Conservation (phyloP, 139 green algal species). For the Medakamo hakoo region DNA sequence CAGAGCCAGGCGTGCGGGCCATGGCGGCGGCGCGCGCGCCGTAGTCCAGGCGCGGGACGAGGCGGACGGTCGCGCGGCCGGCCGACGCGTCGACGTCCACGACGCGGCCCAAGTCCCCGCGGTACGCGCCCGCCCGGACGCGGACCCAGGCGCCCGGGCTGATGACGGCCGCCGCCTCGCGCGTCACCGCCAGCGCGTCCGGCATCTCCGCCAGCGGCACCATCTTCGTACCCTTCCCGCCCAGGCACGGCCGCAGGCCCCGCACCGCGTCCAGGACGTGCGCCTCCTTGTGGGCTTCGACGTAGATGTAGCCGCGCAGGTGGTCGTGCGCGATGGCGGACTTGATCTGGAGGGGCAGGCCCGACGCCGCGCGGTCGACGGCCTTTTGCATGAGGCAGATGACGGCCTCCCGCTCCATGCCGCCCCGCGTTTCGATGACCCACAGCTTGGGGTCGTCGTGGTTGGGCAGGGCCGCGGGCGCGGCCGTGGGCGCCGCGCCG, state of each 20-base stretch:
- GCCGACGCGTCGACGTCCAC: slow-evolving; percentile 57
- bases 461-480: slow-evolving; percentile 83
- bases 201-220: slow-evolving; percentile 88
- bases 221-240: slow-evolving; percentile 32
- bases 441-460: slow-evolving; percentile 86
- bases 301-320: slow-evolving; percentile 84
- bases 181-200: slow-evolving; percentile 56
- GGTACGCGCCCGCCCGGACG: slow-evolving; percentile 66
- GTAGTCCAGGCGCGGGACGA: slow-evolving; percentile 80
- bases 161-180: slow-evolving; percentile 5
- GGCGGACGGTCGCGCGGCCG: slow-evolving; percentile 24
- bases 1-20: too few relatives aligned
- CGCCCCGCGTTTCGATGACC: slow-evolving; percentile 57
- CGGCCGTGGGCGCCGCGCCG: slow-evolving; percentile 10
- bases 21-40: slow-evolving; percentile 26
- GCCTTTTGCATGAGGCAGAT: slow-evolving; percentile 72
- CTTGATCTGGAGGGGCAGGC: slow-evolving; percentile 69
- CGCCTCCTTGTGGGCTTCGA: slow-evolving; percentile 81
- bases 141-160: slow-evolving; percentile 65
- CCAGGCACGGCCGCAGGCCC: slow-evolving; percentile 65
- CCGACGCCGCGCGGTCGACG: slow-evolving; percentile 21
- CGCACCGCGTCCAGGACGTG: slow-evolving; percentile 73
- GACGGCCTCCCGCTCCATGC: slow-evolving; percentile 60
- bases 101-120: slow-evolving; percentile 81
- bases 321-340: slow-evolving; percentile 79